Evolutionary conservation across 169 alveolate genomes (phyloP).

Genomic region (Plasmodium knowlesi): DNA sequence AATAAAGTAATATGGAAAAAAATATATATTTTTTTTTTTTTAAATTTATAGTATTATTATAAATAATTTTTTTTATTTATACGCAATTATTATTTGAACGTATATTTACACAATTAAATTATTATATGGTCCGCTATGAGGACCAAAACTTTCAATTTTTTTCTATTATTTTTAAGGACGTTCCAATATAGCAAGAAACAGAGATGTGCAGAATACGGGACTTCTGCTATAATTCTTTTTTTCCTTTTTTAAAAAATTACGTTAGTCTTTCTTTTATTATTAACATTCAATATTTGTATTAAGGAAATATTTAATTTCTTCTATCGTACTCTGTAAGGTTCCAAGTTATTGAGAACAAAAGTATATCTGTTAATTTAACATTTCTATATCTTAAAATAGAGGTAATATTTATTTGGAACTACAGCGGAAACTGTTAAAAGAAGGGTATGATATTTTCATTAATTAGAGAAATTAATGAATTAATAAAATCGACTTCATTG

Average conservation of each 20-base stretch:
- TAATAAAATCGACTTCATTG: too few relatives aligned
- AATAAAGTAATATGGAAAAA: background rate
- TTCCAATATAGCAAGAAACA: background rate
- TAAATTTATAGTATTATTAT: background rate
- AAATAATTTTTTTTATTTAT: too few relatives aligned
- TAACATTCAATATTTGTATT: background rate
- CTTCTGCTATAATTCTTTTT: background rate
- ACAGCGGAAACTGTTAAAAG: too few relatives aligned
- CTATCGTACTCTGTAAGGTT: background rate
- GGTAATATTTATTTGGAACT: too few relatives aligned
- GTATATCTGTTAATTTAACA: too few relatives aligned
- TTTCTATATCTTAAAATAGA: too few relatives aligned
- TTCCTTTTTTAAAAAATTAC: background rate
- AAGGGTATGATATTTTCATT: too few relatives aligned
- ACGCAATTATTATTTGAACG: background rate
- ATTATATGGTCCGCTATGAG: too few relatives aligned
- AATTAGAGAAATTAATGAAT: too few relatives aligned
- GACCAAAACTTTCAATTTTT: background rate
- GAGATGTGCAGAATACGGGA: background rate
- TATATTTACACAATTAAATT: background rate
- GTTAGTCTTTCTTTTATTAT: background rate
- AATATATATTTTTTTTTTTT: too few relatives aligned
- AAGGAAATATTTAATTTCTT: too few relatives aligned
- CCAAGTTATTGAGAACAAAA: background rate
- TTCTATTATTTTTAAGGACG: background rate